Base-by-base conservation (phyloP, 306 rosid genomes). In the Acacia acuminata region DNA sequence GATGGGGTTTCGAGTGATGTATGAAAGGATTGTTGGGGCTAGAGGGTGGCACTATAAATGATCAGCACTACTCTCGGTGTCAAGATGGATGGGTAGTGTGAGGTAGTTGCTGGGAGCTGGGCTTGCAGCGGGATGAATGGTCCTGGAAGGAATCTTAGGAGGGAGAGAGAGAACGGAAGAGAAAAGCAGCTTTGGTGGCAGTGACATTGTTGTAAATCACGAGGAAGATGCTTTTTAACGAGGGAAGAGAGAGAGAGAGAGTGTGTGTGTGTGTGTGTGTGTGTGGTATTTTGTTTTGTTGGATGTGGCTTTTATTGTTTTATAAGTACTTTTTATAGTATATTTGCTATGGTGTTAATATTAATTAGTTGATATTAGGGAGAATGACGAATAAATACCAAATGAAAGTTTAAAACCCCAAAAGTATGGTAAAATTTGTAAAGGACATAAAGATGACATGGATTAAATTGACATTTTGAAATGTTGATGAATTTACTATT, bases 31-130 rank as follows among this genome's bases (percentile, higher is more conserved):
- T 84, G 34, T 93, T 97, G n/a, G 98, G 98, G 83, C 98, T 94
- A 2, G 92, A 81, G 7, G 98, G 98, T 0, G 98, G 98, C 3
- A 85, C 90, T 0, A 87, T 82, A 85, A 93, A 91, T 1, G 98
- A 90, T 85, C 98, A 94, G 48, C 98, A 94, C 98, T 97, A 94
- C 40, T 94, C 84, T 61, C 92, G 79, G 67, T 90, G 90, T 11
- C 87, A 93, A 45, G 70, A 11, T 15, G 8, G 51, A n/a, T 25
- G 34, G 9, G 11, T 10, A 16, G 73, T 42, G 8, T 47, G 73
- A 16, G 47, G 48, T 8, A 69, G 34, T 48, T 55, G 75, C 34
- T 34, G 53, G 32, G 75, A 70, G 51, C 32, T 70, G 10, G 20
- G 75, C 32, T 70, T 70, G 51, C 84, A 86, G 20, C 91, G 91